Base-by-base conservation (phyloP, 2,329 filamentous ascomycete genomes). In the Cercospora berteroae region DNA sequence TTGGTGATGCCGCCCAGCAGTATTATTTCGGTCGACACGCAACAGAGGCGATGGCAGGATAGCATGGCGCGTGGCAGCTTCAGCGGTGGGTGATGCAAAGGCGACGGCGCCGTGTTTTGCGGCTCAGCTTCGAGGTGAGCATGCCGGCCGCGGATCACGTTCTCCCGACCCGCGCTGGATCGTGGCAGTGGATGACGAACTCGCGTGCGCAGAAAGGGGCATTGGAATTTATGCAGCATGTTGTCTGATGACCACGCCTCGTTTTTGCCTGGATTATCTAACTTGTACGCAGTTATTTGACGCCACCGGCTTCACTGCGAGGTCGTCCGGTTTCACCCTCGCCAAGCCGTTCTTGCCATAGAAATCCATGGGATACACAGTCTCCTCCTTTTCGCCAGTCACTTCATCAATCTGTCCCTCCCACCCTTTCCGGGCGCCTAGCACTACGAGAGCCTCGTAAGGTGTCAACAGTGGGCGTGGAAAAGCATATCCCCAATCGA, bases 401-500 rank as follows among this genome's bases (percentile, higher is more conserved):
- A 63, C 74, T 50, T 42, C 69, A 50, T 65, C 63, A 13, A 65
- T 73, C 44, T 67, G 70, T 63, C 69, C 69, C 69, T 89, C 92
- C 83, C 83, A 84, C 2, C 91, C 91, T 72, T 95, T 86, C 71
- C 86, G 87, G 69, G 89, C 89, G 3, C 91, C 93, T 58, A 99
- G 81, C n/a, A 93, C 92, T 36, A 99, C 89, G 67, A 98, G 85
- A 6, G 95, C 95, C 81, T 99, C 95, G 74, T 99, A 97, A 1
- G 95, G 94, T 62, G 94, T 98, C 76, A 99, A 80, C 67, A 99
- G 79, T 58, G 95, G 95, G 57, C 92, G 83, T 1, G 93, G 87
- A 77, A 99, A 99, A 0, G 95, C 95, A 81, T 98, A 98, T 0
- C 95, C 95, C 95, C 95, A 99, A 81, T 99, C 95, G 73, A 99